Conservation (phyloP, 495 filamentous ascomycete genomes). For the Trichoderma erinaceum region DNA sequence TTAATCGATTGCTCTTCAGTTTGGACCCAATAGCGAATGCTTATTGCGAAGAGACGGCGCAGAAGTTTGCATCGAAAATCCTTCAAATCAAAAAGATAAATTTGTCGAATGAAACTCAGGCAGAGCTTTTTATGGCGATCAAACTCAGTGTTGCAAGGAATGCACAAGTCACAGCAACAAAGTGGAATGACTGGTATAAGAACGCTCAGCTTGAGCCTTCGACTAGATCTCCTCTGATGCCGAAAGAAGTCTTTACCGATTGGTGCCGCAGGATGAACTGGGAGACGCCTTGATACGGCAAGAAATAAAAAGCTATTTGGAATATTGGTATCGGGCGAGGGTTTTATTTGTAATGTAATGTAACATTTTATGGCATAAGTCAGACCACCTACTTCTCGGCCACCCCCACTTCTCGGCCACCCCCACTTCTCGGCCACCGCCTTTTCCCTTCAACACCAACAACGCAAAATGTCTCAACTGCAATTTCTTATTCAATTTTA, state of each 20-base stretch:
- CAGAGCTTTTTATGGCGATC: constrained; percentile 4
- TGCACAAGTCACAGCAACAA: neutral
- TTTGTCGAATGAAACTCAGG: neutral
- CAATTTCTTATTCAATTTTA: too few relatives aligned
- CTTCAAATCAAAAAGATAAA: neutral
- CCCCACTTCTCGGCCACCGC: too few relatives aligned
- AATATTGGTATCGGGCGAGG: neutral
- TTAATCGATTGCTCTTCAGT: neutral
- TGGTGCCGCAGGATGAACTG: neutral
- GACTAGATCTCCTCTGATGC: neutral
- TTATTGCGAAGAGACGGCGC: constrained; percentile 1
- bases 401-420: too few relatives aligned
- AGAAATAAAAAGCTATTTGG: neutral
- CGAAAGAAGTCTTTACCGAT: neutral
- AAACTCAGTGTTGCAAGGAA: neutral
- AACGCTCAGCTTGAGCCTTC: neutral
- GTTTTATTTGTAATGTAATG: neutral
- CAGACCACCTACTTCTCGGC: too few relatives aligned
- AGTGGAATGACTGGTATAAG: neutral
- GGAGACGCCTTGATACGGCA: neutral
- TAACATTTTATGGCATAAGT: neutral
- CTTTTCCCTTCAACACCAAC: too few relatives aligned
- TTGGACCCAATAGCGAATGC: neutral
- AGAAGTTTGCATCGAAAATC: neutral
- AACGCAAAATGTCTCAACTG: too few relatives aligned